Evolutionary conservation across 257 asterid genomes (phyloP).

Genomic region (Eustoma russellianum): DNA sequence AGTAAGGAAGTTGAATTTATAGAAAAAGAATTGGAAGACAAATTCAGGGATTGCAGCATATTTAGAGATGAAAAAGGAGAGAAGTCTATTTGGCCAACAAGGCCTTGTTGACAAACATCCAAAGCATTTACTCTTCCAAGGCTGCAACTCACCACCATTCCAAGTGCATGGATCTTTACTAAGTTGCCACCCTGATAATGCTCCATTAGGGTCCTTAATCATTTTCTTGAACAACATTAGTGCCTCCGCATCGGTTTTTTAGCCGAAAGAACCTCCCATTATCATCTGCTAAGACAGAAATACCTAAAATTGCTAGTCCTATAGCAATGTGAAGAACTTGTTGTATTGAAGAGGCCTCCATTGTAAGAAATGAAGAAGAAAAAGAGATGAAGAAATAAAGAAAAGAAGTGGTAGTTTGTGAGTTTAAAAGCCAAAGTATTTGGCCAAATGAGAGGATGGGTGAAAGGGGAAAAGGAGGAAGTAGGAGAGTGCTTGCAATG

Average conservation of each 20-base stretch:
- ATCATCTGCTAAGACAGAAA: constrained; percentile 12
- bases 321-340: constrained; percentile 16
- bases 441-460: background rate
- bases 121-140: constrained; percentile 47
- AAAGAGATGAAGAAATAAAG: constrained; percentile 5
- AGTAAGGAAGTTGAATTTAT: constrained; percentile 42
- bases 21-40: constrained; percentile 51
- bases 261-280: constrained; percentile 15
- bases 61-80: constrained; percentile 49
- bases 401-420: constrained; percentile 14
- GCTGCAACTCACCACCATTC: constrained; percentile 60
- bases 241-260: constrained; percentile 56
- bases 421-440: background rate
- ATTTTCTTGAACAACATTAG: constrained; percentile 76
- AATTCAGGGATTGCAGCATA: constrained; percentile 48
- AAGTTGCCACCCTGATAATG: constrained; percentile 51
- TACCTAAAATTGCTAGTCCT: constrained; percentile 12
- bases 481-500: constrained; percentile 24
- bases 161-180: constrained; percentile 53
- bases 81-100: constrained; percentile 50
- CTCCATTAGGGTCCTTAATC: constrained; percentile 60
- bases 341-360: constrained; percentile 30
- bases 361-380: constrained; percentile 8
- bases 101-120: constrained; percentile 66
- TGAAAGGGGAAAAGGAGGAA: constrained; percentile 9